Evolutionary conservation across 2,329 filamentous ascomycete genomes (phyloP).

Genomic region (Arthrinium puccinioides): DNA sequence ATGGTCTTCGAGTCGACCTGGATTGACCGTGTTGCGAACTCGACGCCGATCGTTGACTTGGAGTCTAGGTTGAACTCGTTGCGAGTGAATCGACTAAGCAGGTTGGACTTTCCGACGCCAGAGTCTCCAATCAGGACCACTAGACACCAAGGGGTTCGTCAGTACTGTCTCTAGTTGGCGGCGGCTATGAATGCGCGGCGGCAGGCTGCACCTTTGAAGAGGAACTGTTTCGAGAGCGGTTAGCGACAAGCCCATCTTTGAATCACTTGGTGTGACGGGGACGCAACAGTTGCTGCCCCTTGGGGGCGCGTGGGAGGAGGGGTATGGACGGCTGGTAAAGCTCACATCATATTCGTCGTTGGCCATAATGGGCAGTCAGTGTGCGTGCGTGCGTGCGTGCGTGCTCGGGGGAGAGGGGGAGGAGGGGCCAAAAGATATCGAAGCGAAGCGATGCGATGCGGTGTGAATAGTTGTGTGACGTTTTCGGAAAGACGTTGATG

Average conservation of each 20-base stretch:
- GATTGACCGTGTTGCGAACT: slow-evolving; percentile 97
- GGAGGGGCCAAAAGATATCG: no score
- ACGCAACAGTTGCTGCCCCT: slow-evolving; percentile 8
- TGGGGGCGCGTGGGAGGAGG: slow-evolving; percentile 12
- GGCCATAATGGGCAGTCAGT: slow-evolving; percentile 61
- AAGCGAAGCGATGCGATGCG: no score
- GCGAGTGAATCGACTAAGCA: slow-evolving; percentile 97
- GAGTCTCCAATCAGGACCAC: slow-evolving; percentile 99
- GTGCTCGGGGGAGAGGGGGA: no score
- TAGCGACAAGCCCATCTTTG: slow-evolving; percentile 18
- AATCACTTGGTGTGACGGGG: slow-evolving; percentile 7
- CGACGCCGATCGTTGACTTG: slow-evolving; percentile 98
- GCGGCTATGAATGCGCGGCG: slow-evolving; percentile 10
- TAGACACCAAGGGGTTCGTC: no score
- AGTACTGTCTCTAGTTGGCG: no score
- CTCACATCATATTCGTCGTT: slow-evolving; percentile 99
- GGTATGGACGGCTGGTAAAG: slow-evolving; percentile 17
- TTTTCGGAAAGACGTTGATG: no score
- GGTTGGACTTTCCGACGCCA: slow-evolving; percentile 99
- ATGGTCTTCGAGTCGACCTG: slow-evolving; percentile 99
- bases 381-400: no score
- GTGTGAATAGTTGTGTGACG: no score
- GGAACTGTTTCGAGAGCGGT: slow-evolving; percentile 60
- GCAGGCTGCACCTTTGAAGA: slow-evolving; percentile 80
- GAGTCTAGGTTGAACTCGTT: slow-evolving; percentile 99